These are phyloP conservation scores for Colletotrichum sp. DNA, from an alignment of 2,329 filamentous ascomycete genomes.

Conservation along the genomic window DNA sequence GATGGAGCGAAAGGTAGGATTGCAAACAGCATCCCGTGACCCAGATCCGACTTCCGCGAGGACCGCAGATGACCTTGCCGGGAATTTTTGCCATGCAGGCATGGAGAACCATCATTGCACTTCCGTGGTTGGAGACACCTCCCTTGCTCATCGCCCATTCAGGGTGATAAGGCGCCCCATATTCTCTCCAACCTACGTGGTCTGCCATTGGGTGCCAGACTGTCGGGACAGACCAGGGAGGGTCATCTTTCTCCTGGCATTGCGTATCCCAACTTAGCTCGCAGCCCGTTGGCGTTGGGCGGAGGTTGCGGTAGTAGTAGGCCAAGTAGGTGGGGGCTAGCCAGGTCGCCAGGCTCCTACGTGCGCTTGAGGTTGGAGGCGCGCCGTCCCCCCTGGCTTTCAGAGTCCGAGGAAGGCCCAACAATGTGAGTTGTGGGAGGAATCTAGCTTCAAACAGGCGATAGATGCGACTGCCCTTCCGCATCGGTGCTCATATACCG, in stretches of 20 bases:
- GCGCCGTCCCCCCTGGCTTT: not conserved
- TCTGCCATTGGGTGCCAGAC: not conserved
- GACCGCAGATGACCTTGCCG: not conserved
- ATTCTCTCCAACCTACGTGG: not conserved
- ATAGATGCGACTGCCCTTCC: not conserved
- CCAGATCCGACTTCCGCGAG: not conserved
- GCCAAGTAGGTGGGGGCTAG: not conserved
- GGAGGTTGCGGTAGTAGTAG: not conserved
- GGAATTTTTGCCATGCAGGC: slow-evolving; percentile 9
- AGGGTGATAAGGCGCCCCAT: not conserved
- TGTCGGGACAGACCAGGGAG: not conserved
- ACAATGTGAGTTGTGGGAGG: not conserved
- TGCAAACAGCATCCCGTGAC: not conserved
- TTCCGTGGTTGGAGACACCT: not conserved
- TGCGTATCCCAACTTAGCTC: not conserved
- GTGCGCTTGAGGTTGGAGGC: not conserved
- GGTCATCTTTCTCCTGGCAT: not conserved
- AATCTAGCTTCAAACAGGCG: not conserved
- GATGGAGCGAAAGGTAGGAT: not conserved
- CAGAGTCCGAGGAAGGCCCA: not conserved
- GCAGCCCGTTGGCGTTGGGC: not conserved
- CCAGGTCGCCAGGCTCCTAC: not conserved
- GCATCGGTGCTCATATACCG: not conserved
- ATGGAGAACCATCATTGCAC: not conserved
- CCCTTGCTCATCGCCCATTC: not conserved